phyloP scores from a whole-genome alignment of 1,284 basidiomycete species.

The Malassezia nana region DNA sequence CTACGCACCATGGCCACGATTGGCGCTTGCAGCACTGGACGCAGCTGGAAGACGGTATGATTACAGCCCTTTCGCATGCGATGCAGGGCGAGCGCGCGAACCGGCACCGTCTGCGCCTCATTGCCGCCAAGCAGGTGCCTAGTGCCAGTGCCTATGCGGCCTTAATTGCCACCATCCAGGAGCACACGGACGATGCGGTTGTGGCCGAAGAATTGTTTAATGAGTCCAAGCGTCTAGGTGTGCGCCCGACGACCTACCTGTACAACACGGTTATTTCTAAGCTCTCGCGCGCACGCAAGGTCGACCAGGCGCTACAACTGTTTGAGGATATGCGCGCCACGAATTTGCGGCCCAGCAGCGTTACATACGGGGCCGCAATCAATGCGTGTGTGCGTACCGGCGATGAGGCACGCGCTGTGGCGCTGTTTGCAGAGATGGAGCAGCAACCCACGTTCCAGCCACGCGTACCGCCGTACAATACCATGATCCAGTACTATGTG shows the following conservation, averaged over 20 bases:
- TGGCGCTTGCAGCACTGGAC: constrained; percentile 50
- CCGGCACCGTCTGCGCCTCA: constrained; percentile 33
- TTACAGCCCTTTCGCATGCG: constrained; percentile 41
- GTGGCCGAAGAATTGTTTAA: constrained; percentile 45
- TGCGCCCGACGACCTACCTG: constrained; percentile 37
- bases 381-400: constrained; percentile 71
- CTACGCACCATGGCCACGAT: constrained; percentile 25
- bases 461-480: constrained; percentile 87
- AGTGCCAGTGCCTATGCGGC: constrained; percentile 40
- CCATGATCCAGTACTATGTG: constrained; percentile 96
- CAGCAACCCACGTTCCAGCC: constrained; percentile 66
- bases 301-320: constrained; percentile 40
- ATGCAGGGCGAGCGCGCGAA: constrained; percentile 31
- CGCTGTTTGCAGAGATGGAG: constrained; percentile 77
- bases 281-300: constrained; percentile 43
- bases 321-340: constrained; percentile 39
- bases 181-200: constrained; percentile 46
- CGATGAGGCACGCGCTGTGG: constrained; percentile 70
- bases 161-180: constrained; percentile 41
- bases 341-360: constrained; percentile 62
- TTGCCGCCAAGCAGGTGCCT: constrained; percentile 33
- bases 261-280: constrained; percentile 48
- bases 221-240: constrained; percentile 40
- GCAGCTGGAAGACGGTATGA: constrained; percentile 37
- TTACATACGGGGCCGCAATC: constrained; percentile 92